phyloP scores from a whole-genome alignment of 2,329 filamentous ascomycete genomes.

The Passalora sequoiae region DNA sequence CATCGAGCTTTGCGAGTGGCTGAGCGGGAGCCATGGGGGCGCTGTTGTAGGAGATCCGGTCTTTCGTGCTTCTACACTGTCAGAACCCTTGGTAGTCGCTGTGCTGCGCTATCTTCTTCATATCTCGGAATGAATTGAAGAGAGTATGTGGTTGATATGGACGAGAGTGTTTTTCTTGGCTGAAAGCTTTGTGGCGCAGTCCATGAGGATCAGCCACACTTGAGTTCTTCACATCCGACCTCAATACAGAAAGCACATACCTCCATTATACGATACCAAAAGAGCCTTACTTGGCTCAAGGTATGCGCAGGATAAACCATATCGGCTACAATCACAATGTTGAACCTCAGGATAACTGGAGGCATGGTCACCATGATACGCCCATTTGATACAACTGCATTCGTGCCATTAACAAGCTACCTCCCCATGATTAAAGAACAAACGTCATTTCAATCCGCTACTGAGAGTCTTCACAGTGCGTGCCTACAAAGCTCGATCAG shows the following conservation, averaged over 20 bases:
- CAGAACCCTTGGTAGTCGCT: no score
- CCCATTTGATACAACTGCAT: constrained; percentile 25
- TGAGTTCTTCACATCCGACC: not conserved
- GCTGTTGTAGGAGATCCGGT: not conserved
- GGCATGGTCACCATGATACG: constrained; percentile 35
- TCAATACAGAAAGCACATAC: not conserved
- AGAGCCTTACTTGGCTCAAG: constrained; percentile 4
- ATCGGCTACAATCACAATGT: constrained; percentile 30
- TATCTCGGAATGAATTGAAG: not conserved
- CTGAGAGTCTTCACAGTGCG: no score
- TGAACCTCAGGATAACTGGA: constrained; percentile 36
- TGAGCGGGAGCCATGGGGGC: constrained; percentile 2
- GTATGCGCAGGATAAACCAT: constrained; percentile 10
- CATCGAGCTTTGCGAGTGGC: constrained; percentile 38
- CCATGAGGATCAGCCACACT: not conserved
- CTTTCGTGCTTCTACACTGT: not conserved
- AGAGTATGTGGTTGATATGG: not conserved
- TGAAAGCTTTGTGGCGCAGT: not conserved
- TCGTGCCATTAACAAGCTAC: constrained; percentile 19
- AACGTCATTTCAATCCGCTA: no score
- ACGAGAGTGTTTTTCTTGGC: not conserved
- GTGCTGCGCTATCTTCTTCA: not conserved
- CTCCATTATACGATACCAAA: constrained; percentile 18
- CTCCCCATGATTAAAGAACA: no score
- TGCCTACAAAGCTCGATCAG: no score